Conservation (phyloP, 2,329 filamentous ascomycete genomes). For the Xylariaceae sp. region DNA sequence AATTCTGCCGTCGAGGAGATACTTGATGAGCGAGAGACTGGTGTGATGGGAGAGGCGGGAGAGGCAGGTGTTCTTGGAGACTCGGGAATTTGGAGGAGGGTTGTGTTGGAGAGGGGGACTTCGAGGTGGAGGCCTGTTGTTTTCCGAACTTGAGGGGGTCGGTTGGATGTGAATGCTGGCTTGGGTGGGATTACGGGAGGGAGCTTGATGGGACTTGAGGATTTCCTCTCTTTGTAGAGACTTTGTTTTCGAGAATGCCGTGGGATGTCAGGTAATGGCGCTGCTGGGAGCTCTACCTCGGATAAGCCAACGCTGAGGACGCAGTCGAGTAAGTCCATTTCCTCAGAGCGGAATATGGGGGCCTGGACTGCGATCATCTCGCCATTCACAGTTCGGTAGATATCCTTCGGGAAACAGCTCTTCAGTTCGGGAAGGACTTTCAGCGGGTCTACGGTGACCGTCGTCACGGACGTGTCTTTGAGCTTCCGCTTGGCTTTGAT, state of each 20-base stretch:
- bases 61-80: too few species aligned
- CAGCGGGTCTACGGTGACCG: constrained; percentile 15
- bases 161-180: too few species aligned
- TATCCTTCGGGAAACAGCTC: constrained; percentile 8
- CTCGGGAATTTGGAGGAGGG: too few species aligned
- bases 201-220: too few species aligned
- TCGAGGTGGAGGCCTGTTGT: too few species aligned
- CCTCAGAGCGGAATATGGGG: constrained; percentile 12
- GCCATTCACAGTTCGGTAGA: constrained; percentile 9
- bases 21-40: too few species aligned
- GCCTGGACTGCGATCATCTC: constrained; percentile 4
- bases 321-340: constrained; percentile 14
- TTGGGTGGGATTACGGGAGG: too few species aligned
- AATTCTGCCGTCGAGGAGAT: too few species aligned
- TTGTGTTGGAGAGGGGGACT: too few species aligned
- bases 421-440: constrained; percentile 18
- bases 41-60: too few species aligned
- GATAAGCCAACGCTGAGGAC: constrained; percentile 8
- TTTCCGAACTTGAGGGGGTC: too few species aligned
- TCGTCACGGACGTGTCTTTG: constrained; percentile 5
- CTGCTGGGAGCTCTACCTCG: constrained; percentile 1
- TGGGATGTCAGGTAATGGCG: neutral
- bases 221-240: too few species aligned
- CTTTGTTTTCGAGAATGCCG: neutral
- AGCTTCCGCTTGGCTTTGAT: constrained; percentile 10